Evolutionary conservation across 2,329 filamentous ascomycete species (phyloP).

Genomic region (Colletotrichum lentis): DNA sequence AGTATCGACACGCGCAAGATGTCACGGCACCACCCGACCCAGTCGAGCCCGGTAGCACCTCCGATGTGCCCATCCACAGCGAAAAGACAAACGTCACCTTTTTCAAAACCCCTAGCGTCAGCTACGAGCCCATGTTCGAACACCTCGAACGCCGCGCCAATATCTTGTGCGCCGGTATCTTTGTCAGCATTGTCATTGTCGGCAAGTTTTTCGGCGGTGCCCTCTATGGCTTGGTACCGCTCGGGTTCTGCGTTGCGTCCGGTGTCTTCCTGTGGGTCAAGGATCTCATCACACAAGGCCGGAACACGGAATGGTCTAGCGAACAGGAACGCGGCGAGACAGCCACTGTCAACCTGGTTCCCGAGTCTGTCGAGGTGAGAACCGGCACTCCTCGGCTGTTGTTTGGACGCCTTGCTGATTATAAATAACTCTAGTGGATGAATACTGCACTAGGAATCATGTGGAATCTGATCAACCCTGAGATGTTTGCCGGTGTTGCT

Average conservation of each 20-base stretch:
- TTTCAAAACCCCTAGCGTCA: slow-evolving; percentile 89
- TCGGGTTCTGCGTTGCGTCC: slow-evolving; percentile 75
- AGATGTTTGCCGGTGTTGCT: slow-evolving; percentile 92
- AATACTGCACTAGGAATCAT: slow-evolving; percentile 85
- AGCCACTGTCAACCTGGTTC: slow-evolving; percentile 86
- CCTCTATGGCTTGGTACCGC: slow-evolving; percentile 77
- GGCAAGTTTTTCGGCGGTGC: slow-evolving; percentile 83
- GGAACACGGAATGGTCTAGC: slow-evolving; percentile 86
- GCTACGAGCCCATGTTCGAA: slow-evolving; percentile 87
- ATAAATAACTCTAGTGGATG: slow-evolving; percentile 72
- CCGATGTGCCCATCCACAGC: slow-evolving; percentile 93
- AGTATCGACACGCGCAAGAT: slow-evolving; percentile 88
- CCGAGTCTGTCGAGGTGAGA: slow-evolving; percentile 78
- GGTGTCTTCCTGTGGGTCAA: slow-evolving; percentile 91
- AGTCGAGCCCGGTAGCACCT: slow-evolving; percentile 80
- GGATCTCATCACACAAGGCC: slow-evolving; percentile 81
- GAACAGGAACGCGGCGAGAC: slow-evolving; percentile 86
- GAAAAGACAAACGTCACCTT: slow-evolving; percentile 97
- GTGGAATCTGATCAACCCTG: slow-evolving; percentile 93
- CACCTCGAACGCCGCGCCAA: slow-evolving; percentile 78
- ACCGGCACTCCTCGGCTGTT: neutral
- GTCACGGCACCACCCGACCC: slow-evolving; percentile 91
- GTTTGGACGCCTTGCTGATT: neutral
- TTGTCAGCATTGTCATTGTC: slow-evolving; percentile 76
- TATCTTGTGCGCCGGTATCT: slow-evolving; percentile 73